Conservation (phyloP, 257 asterid species). For the Scutellaria barbata region DNA sequence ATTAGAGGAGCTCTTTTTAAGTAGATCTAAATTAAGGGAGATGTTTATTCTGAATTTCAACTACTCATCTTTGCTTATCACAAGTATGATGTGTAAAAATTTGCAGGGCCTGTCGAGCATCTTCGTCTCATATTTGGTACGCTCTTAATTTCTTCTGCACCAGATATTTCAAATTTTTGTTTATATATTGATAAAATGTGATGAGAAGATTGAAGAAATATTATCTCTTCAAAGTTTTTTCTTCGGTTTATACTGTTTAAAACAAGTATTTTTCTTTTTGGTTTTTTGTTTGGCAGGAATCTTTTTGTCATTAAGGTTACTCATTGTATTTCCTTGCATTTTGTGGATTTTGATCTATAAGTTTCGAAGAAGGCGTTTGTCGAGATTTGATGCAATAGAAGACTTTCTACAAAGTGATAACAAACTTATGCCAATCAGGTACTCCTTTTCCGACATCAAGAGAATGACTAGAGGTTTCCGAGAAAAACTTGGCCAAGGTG, state of each 20-base stretch:
- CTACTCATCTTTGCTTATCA: too few species aligned
- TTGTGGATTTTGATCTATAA: constrained; percentile 24
- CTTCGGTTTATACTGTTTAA: too few species aligned
- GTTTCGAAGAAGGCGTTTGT: constrained; percentile 34
- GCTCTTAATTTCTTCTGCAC: neutral
- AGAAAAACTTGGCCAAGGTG: constrained; percentile 43
- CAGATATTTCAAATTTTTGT: neutral
- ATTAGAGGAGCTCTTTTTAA: too few species aligned
- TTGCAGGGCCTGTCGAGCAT: neutral
- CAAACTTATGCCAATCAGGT: constrained; percentile 39
- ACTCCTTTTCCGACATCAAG: constrained; percentile 39
- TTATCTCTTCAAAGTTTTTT: too few species aligned
- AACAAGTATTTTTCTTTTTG: too few species aligned
- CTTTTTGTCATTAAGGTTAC: too few species aligned
- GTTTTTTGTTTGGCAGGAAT: too few species aligned
- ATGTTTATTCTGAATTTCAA: too few species aligned
- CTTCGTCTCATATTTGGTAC: constrained; percentile 10
- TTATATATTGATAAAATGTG: neutral
- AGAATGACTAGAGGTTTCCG: constrained; percentile 39
- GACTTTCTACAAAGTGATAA: constrained; percentile 32
- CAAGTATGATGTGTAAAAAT: too few species aligned
- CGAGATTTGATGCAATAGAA: constrained; percentile 30
- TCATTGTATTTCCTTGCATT: neutral
- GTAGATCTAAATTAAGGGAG: too few species aligned
- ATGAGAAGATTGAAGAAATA: too few species aligned